A percentile compares a stretch with the other conserved stretches of the same genome.
Conservation (phyloP, 805 yeast species). For the Huiozyma naganishii region DNA sequence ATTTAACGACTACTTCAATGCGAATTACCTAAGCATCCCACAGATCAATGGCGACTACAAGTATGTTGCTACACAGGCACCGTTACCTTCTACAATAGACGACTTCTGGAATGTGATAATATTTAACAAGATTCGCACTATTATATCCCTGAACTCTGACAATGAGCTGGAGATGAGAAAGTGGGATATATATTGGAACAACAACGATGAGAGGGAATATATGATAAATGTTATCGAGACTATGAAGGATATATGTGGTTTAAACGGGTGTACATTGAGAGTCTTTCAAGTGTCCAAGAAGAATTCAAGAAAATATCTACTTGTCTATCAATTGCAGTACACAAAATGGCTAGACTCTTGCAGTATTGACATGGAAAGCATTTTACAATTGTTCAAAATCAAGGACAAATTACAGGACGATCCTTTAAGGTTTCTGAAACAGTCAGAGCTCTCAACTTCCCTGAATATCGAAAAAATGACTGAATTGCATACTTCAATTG, state of each 20-base stretch:
- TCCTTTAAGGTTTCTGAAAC: slow-evolving; percentile 7
- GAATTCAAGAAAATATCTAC: slow-evolving; percentile 11
- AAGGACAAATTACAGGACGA: slow-evolving; percentile 16
- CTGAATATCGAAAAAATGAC: background rate
- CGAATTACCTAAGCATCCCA: slow-evolving; percentile 51
- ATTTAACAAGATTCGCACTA: slow-evolving; percentile 52
- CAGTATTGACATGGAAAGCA: slow-evolving; percentile 34
- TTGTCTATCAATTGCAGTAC: slow-evolving; percentile 62
- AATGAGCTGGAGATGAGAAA: slow-evolving; percentile 65
- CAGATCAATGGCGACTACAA: slow-evolving; percentile 31
- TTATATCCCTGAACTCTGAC: slow-evolving; percentile 68
- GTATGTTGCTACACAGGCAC: slow-evolving; percentile 89
- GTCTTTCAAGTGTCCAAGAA: slow-evolving; percentile 16
- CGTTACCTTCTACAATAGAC: slow-evolving; percentile 60
- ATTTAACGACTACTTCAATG: slow-evolving; percentile 65
- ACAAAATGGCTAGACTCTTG: slow-evolving; percentile 81
- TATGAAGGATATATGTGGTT: slow-evolving; percentile 20
- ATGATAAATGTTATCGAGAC: slow-evolving; percentile 28
- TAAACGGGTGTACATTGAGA: slow-evolving; percentile 28
- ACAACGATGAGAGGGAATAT: slow-evolving; percentile 20
- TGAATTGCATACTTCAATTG: slow-evolving; percentile 1
- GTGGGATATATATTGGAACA: slow-evolving; percentile 76
- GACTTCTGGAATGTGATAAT: slow-evolving; percentile 86
- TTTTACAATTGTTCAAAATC: slow-evolving; percentile 23
- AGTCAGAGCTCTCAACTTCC: background rate